Base-by-base conservation (phyloP, 1,284 basidiomycete genomes). In the Ceratobasidium sp. region DNA sequence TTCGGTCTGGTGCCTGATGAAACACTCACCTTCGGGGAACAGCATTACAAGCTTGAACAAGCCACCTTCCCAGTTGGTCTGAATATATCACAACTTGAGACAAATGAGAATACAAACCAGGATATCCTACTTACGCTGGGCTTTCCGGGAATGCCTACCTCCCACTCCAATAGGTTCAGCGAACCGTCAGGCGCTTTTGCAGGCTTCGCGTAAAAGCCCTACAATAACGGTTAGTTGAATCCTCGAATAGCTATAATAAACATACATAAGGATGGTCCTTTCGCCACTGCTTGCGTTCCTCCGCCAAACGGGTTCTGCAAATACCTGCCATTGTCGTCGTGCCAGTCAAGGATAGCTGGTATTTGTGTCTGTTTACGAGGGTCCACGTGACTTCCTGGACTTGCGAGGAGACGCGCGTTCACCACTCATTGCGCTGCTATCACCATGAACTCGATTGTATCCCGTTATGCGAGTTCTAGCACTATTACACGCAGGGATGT, bases 211-310 rank as follows among this genome's bases (percentile, higher is more conserved):
- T 94, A 98, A 88, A 99, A 99, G 82, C 97, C 97, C 97, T 99
- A 84, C 42, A 69, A 55, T 67, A 51, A 76, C 18, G 58, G 64
- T 51, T 33, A 64, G 63, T 55, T 63, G n/a, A 68, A 69, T 58
- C 39, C 20, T 40, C 56, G 26, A 73, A 75, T 77, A 58, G 79
- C 39, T 15, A 78, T 56, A 53, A 28, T 33, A 13, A 12, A 91
- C 96, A 86, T 86, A 99, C 97, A 83, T 98, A 99, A 67, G 98
- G 98, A 86, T 99, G 98, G 83, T 99, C 98, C 85, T 97, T 99
- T 81, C 98, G 88, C 98, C 98, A 99, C 83, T 98, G 96, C 87
- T 99, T 99, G 83, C 98, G 92, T 87, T 99, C 98, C 86, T 99
- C 98, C 49, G 97, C 91, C 23, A 98, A 89, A 83, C 96, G 91